Conservation (phyloP, 768 basidiomycete species). For the Psilocybe cubensis region DNA sequence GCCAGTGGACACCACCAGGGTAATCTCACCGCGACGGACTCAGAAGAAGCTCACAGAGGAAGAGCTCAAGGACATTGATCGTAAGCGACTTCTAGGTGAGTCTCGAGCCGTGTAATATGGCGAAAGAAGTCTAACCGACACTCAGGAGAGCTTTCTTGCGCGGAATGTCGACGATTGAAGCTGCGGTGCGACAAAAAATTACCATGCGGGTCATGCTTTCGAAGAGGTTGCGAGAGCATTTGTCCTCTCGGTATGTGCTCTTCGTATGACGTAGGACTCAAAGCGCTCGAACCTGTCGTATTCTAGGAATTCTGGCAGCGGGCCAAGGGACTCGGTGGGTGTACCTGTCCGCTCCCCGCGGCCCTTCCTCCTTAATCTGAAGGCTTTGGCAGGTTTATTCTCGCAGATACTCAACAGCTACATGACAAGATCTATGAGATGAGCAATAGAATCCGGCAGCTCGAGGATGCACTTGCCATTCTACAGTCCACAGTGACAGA, state of each 20-base stretch:
- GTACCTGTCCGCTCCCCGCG: background rate
- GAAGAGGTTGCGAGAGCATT: conserved; percentile 66
- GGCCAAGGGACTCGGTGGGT: conserved; percentile 53
- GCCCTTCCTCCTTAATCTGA: background rate
- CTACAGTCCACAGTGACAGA: conserved; percentile 60
- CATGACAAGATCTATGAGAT: conserved; percentile 69
- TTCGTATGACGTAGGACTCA: background rate
- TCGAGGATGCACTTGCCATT: conserved; percentile 69
- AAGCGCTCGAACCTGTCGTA: background rate
- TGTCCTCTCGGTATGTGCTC: conserved; percentile 55
- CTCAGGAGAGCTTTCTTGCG: conserved; percentile 55
- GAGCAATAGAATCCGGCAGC: conserved; percentile 68
- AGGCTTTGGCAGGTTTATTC: conserved; percentile 50
- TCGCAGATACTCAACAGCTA: conserved; percentile 68
- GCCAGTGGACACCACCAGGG: conserved; percentile 47
- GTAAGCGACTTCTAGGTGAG: conserved; percentile 51
- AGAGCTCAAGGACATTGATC: conserved; percentile 54
- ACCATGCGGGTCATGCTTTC: conserved; percentile 52
- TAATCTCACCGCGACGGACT: conserved; percentile 38
- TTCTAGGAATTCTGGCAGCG: conserved; percentile 49
- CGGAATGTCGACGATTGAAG: conserved; percentile 55
- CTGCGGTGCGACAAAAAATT: conserved; percentile 56
- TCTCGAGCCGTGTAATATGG: conserved; percentile 1
- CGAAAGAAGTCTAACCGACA: background rate
- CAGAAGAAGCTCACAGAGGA: conserved; percentile 52